A percentile compares a stretch with the other conserved stretches of the same genome.
Conservation (phyloP, 495 filamentous ascomycete genomes). For the Penicillium canescens region DNA sequence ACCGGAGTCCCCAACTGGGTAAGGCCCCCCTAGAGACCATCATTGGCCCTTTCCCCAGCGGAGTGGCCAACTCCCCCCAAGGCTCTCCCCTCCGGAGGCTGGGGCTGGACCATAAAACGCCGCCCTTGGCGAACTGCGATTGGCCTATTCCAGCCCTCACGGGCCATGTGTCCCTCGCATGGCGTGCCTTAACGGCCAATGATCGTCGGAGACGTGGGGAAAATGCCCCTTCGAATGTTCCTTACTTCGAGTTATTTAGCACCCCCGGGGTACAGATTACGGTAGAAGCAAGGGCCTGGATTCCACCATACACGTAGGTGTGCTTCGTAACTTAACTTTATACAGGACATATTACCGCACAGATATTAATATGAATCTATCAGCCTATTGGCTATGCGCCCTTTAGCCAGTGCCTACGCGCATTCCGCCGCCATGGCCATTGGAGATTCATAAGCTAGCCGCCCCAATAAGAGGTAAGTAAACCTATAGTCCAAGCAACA, state of each 20-base stretch:
- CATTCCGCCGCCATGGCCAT: no score
- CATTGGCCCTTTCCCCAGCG: constrained; percentile 12
- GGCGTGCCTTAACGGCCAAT: constrained; percentile 22
- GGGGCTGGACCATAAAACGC: constrained; percentile 2
- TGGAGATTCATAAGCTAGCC: not conserved
- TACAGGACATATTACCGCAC: no score
- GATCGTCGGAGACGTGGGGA: constrained; percentile 12
- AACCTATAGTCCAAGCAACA: not conserved
- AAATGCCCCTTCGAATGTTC: constrained; percentile 5
- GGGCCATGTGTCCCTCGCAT: constrained; percentile 31
- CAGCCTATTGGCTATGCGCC: not conserved
- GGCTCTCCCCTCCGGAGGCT: constrained; percentile 2
- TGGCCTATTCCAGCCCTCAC: constrained; percentile 7
- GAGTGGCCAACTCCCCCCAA: constrained; percentile 6
- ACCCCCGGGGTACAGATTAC: not conserved
- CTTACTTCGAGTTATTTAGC: not conserved
- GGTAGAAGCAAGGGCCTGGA: no score
- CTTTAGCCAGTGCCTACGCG: constrained; percentile 6
- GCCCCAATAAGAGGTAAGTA: not conserved
- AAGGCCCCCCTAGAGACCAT: not conserved
- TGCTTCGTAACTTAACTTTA: no score
- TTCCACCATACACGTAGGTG: no score
- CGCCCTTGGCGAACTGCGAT: not conserved
- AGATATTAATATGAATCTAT: no score
- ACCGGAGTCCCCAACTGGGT: constrained; percentile 8